A percentile compares a stretch with the other conserved stretches of the same genome.
These are phyloP conservation scores for Starmerella sirachaensis DNA, from an alignment of 805 yeast species.

Conservation along the genomic window DNA sequence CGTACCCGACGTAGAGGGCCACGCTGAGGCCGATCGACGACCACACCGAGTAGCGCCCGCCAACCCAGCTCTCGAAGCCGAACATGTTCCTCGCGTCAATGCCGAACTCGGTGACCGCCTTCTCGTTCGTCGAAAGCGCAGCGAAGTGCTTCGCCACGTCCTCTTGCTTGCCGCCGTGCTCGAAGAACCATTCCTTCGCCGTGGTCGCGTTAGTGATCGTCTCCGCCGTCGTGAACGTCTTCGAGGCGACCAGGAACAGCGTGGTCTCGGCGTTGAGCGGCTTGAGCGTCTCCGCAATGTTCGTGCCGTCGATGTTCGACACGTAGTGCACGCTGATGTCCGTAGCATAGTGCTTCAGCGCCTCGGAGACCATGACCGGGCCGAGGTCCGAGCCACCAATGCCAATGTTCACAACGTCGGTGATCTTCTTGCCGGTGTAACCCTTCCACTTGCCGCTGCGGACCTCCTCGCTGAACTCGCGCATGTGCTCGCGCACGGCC, in stretches of 20 bases:
- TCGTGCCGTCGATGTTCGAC: constrained; percentile 97
- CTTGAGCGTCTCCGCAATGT: constrained; percentile 82
- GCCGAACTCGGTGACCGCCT: constrained; percentile 87
- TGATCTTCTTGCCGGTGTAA: constrained; percentile 86
- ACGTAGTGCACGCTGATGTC: constrained; percentile 75
- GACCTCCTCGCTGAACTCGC: constrained; percentile 79
- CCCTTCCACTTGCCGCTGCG: constrained; percentile 96
- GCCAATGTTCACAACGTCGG: constrained; percentile 93
- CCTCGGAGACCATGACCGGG: constrained; percentile 99
- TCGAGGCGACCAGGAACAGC: constrained; percentile 73
- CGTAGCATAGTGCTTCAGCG: constrained; percentile 78
- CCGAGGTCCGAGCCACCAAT: constrained; percentile 99
- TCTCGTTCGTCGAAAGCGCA: constrained; percentile 87
- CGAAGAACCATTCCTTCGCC: constrained; percentile 90
- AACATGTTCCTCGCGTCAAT: constrained; percentile 97
- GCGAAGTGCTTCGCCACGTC: constrained; percentile 95
- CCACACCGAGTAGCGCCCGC: constrained; percentile 99
- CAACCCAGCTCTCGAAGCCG: constrained; percentile 97
- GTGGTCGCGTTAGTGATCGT: constrained; percentile 91
- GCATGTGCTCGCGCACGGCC: constrained; percentile 86
- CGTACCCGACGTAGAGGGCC: constrained; percentile 89
- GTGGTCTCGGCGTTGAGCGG: constrained; percentile 79
- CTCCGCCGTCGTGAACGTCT: constrained; percentile 98
- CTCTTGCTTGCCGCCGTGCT: constrained; percentile 48
- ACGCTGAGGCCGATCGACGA: constrained; percentile 95